Conservation (phyloP, 495 filamentous ascomycete species). For the Lineolata rhizophorae region DNA sequence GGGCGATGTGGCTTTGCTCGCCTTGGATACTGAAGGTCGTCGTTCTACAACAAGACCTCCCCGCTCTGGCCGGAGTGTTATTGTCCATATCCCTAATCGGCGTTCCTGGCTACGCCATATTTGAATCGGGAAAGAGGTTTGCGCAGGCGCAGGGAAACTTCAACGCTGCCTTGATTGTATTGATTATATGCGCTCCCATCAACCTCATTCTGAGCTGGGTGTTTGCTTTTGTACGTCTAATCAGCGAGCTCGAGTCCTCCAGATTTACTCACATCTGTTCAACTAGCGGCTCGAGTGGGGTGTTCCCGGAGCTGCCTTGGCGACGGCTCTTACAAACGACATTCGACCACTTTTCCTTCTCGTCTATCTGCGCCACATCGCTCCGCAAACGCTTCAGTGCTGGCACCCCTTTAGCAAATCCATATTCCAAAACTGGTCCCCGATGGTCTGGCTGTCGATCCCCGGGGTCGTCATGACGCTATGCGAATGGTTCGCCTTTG, state of each 20-base stretch:
- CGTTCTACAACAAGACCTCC: constrained; percentile 8
- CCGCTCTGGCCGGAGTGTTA: constrained; percentile 8
- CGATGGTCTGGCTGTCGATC: constrained; percentile 11
- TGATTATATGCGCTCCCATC: constrained; percentile 9
- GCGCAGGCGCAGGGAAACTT: constrained; percentile 14
- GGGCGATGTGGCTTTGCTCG: constrained; percentile 9
- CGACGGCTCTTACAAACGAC: constrained; percentile 7
- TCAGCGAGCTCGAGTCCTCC: too few species aligned
- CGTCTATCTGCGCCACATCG: constrained; percentile 7
- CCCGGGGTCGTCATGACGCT: constrained; percentile 11
- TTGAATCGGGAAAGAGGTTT: constrained; percentile 14
- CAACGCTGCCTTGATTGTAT: constrained; percentile 8
- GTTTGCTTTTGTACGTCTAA: constrained; percentile 6
- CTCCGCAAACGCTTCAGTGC: constrained; percentile 6
- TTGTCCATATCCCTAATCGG: constrained; percentile 9
- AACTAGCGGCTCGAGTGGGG: constrained; percentile 8
- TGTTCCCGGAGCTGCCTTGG: constrained; percentile 9
- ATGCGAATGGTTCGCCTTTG: constrained; percentile 13
- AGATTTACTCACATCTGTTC: too few species aligned
- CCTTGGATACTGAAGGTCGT: constrained; percentile 7
- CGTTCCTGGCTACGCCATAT: constrained; percentile 10
- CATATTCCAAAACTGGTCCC: constrained; percentile 10
- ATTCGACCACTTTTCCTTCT: constrained; percentile 9
- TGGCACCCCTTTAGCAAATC: constrained; percentile 8
- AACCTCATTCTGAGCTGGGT: constrained; percentile 12